Evolutionary conservation across 116 monocot species (phyloP).

Genomic region (Zostera marina): DNA sequence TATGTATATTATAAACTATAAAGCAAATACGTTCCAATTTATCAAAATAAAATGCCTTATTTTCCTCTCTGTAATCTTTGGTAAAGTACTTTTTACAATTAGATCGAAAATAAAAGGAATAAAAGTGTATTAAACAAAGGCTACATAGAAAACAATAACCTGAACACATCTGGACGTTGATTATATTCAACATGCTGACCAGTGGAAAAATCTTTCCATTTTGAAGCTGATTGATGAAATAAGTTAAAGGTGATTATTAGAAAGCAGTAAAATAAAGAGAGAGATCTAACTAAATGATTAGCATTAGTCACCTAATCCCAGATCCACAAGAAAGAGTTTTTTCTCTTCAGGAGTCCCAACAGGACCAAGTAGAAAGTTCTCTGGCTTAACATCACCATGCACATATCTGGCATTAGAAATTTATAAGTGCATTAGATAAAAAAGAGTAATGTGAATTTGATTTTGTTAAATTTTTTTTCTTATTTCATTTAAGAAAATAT

Average conservation of each 20-base stretch:
- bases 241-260: neutral
- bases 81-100: neutral
- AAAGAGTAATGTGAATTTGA: neutral
- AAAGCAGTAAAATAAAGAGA: neutral
- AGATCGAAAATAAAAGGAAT: neutral
- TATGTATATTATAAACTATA: neutral
- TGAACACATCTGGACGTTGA: conserved; percentile 92
- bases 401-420: conserved; percentile 43
- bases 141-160: conserved; percentile 17
- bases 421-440: neutral
- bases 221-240: conserved; percentile 48
- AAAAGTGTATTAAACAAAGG: neutral
- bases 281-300: neutral
- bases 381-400: conserved; percentile 95
- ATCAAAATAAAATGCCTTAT: neutral
- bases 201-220: conserved; percentile 59
- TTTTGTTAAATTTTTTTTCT: no score
- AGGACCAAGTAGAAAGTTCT: conserved; percentile 85
- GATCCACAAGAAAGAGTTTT: conserved; percentile 91
- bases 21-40: neutral
- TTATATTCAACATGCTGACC: conserved; percentile 76
- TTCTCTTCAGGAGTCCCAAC: conserved; percentile 70
- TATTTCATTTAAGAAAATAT: no score
- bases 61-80: neutral
- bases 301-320: conserved; percentile 56